Evolutionary conservation across 768 basidiomycete species (phyloP).

Genomic region (Mycena venus): DNA sequence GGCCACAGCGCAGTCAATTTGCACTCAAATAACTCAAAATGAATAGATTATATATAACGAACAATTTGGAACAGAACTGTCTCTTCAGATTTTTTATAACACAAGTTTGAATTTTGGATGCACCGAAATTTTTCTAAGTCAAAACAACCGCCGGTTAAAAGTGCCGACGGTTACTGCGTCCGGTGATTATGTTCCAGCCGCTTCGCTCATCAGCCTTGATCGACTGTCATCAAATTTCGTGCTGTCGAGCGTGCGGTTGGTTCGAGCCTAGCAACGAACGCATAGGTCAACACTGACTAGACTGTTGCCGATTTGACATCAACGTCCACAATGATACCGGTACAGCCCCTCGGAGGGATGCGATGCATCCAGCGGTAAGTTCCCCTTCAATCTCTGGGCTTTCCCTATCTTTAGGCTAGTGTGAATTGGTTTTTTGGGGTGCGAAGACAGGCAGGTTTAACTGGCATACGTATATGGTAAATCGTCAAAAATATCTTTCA

Average conservation of each 20-base stretch:
- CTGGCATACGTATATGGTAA: too few species aligned
- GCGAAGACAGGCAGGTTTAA: too few species aligned
- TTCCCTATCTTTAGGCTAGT: too few species aligned
- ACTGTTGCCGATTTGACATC: too few species aligned
- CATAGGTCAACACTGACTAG: too few species aligned
- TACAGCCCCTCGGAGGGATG: too few species aligned
- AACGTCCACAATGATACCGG: too few species aligned
- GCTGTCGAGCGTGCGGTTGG: not conserved
- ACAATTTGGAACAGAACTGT: not conserved
- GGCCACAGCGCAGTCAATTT: not conserved
- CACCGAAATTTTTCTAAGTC: constrained; percentile 12
- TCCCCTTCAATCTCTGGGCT: too few species aligned
- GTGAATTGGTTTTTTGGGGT: too few species aligned
- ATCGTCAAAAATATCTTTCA: too few species aligned
- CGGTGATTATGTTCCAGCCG: constrained; percentile 12
- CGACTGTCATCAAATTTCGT: constrained; percentile 12
- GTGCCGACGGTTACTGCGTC: not conserved
- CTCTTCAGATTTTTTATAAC: not conserved
- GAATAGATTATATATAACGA: not conserved
- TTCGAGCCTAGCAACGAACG: constrained; percentile 6
- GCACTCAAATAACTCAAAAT: not conserved
- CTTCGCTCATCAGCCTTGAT: constrained; percentile 6
- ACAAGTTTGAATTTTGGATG: not conserved
- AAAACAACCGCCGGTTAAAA: constrained; percentile 6
- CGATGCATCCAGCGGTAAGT: too few species aligned